Base-by-base conservation (phyloP, 495 filamentous ascomycete species). In the Annulohypoxylon moriforme region DNA sequence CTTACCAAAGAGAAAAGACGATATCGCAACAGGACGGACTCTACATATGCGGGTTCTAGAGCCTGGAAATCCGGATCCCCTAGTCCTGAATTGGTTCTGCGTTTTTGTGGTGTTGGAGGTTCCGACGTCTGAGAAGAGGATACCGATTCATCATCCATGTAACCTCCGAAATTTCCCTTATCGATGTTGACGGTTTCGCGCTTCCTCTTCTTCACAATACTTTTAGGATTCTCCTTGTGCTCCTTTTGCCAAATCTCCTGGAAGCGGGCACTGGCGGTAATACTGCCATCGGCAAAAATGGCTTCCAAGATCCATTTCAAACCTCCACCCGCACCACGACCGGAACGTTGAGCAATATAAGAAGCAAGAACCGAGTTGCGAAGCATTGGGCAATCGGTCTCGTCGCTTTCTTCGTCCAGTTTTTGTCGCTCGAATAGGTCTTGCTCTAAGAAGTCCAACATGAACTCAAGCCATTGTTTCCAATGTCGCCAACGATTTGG, bases 401-500 rank as follows among this genome's bases (percentile, higher is more conserved):
- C 64, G 67, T 29, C 67, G 33, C 55, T 69, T 63, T 79, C 76
- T 1, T 47, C 14, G 34, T 82, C 80, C 31, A 76, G 47, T 25
- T 74, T 67, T 56, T 80, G 47, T 16, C 94, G 82, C 52, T 90
- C 87, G 2, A 81, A 76, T 85, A 92, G 92, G 74, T 99, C 96
- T 46, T 83, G 84, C 72, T 96, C 89, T 0, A 98, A 74, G 16
- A 92, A 85, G 36, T 93, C 88, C 16, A 97, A 77, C 88, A 97
- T 92, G 44, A 90, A 90, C 27, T 90, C 87, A 4, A 98, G 82
- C 92, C 93, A 97, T 6, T 88, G 77, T 64, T 85, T 89, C 96
- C 96, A 99, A 73, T 88, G 85, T 61, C 86, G 87, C 96, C 96
- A 99, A 22, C 94, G 83, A 40, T 85, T 85, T 3, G 82, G 81